Conservation (phyloP, 768 basidiomycete genomes). For the Phanerodontia chrysosporium region DNA sequence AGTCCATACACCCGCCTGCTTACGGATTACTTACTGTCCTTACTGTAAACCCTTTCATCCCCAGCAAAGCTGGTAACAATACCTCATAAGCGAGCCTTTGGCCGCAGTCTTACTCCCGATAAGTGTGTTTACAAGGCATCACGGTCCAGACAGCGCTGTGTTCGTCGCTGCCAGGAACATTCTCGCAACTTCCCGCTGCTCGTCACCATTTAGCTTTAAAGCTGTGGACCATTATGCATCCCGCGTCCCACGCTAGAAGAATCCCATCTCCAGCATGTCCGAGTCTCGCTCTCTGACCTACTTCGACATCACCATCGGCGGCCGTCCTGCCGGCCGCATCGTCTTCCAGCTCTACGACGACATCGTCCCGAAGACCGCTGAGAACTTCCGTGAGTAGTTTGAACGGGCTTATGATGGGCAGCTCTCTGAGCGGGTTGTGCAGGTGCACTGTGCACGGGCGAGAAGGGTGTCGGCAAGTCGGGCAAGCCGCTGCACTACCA, state of each 20-base stretch:
- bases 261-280: slow-evolving; percentile 1
- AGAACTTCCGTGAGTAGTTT: slow-evolving; percentile 77
- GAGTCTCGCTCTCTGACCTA: slow-evolving; percentile 42
- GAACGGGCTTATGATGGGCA: no score
- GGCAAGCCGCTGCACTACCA: slow-evolving; percentile 70
- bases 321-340: slow-evolving; percentile 60
- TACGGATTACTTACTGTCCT: background rate
- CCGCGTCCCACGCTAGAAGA: background rate
- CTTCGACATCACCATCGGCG: slow-evolving; percentile 84
- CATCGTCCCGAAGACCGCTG: slow-evolving; percentile 88
- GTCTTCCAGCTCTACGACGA: slow-evolving; percentile 81
- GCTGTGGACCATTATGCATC: background rate
- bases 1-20: background rate
- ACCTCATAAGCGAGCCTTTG: no score
- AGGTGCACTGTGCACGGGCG: slow-evolving; percentile 84
- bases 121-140: background rate
- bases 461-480: slow-evolving; percentile 60
- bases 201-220: background rate
- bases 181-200: slow-evolving; percentile 10
- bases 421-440: no score
- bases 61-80: no score
- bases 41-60: no score
- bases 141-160: background rate
- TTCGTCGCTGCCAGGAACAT: slow-evolving; percentile 1
- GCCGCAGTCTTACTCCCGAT: background rate